These are phyloP conservation scores for Canna indica DNA, from an alignment of 176 grass and related monocot genomes.

Conservation along the genomic window DNA sequence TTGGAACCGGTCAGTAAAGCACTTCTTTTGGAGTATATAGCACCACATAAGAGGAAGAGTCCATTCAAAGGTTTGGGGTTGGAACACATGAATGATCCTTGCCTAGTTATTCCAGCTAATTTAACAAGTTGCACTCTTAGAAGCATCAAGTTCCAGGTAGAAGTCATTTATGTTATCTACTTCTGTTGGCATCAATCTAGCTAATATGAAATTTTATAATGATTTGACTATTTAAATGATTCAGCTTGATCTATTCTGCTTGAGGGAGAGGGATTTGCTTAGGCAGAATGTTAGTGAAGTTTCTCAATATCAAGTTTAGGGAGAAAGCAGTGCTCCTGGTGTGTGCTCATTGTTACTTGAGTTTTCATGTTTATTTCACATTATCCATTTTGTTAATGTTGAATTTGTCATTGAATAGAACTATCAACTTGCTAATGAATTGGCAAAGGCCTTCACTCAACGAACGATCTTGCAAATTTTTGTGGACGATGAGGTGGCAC, in stretches of 20 bases:
- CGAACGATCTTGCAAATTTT: slow-evolving; percentile 63
- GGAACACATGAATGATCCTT: slow-evolving; percentile 77
- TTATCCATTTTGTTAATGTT: slow-evolving; percentile 15
- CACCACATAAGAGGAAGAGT: slow-evolving; percentile 48
- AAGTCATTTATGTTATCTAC: slow-evolving; percentile 10
- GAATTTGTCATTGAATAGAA: slow-evolving; percentile 31
- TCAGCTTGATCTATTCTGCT: slow-evolving; percentile 75
- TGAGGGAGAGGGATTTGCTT: slow-evolving; percentile 83
- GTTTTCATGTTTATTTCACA: slow-evolving; percentile 11
- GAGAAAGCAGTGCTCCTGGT: slow-evolving; percentile 75
- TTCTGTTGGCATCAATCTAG: no score
- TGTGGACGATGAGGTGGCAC: slow-evolving; percentile 55
- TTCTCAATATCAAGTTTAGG: slow-evolving; percentile 42
- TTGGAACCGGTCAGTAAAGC: slow-evolving; percentile 87
- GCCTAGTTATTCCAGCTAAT: slow-evolving; percentile 55
- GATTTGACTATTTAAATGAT: slow-evolving; percentile 14
- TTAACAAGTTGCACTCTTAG: slow-evolving; percentile 63
- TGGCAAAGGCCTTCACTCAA: slow-evolving; percentile 88
- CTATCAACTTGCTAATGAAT: slow-evolving; percentile 82
- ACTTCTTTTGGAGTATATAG: slow-evolving; percentile 66
- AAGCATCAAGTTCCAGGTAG: slow-evolving; percentile 77
- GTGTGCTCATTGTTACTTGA: slow-evolving; percentile 18
- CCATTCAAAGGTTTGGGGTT: slow-evolving; percentile 72
- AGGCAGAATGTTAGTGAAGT: slow-evolving; percentile 52
- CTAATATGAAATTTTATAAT: neutral